Conservation (phyloP, 768 basidiomycete species). For the Naganishia onofrii region DNA sequence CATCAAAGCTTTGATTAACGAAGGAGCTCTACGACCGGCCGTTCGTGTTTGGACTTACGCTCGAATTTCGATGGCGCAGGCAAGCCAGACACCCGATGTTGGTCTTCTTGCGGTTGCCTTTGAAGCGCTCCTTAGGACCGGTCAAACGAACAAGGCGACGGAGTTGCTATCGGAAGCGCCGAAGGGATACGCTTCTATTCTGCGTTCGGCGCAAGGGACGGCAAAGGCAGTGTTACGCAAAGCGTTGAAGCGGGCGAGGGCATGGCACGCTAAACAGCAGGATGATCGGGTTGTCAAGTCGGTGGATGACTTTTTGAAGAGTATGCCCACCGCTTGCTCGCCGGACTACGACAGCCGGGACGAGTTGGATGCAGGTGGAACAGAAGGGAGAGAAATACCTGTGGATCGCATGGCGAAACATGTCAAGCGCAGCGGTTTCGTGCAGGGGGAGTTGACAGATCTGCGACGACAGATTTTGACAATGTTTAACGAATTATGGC, state of each 20-base stretch:
- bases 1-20: constrained; percentile 7
- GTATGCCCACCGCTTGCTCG: neutral
- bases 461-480: neutral
- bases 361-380: neutral
- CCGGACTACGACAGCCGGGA: neutral
- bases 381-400: neutral
- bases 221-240: neutral
- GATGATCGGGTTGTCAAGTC: neutral
- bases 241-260: constrained; percentile 4
- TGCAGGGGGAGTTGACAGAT: constrained; percentile 8
- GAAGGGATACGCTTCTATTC: neutral
- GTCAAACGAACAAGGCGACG: constrained; percentile 13
- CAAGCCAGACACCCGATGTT: constrained; percentile 1
- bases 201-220: neutral
- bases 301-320: constrained; percentile 9
- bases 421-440: neutral
- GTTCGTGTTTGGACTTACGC: neutral
- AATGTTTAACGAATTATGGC: constrained; percentile 13
- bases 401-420: neutral
- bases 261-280: constrained; percentile 3
- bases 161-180: constrained; percentile 8
- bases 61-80: neutral
- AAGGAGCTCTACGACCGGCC: constrained; percentile 2
- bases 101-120: constrained; percentile 1
- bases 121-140: constrained; percentile 12